phyloP scores from a whole-genome alignment of 2,329 filamentous ascomycete genomes.

The Boeremia exigua region DNA sequence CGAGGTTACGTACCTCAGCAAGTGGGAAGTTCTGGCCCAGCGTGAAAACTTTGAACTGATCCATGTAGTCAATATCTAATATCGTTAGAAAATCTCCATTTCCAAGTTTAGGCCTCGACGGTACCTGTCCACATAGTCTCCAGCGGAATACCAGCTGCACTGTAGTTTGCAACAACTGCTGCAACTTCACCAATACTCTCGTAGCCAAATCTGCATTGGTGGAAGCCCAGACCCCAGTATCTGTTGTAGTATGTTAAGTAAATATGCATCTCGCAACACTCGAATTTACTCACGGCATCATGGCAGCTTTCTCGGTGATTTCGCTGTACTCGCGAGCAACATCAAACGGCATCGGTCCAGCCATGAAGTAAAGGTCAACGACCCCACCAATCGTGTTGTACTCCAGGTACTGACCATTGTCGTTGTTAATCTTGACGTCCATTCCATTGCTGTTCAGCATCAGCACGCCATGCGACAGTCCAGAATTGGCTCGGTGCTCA shows the following conservation, averaged over 20 bases:
- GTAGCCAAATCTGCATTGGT: slow-evolving; percentile 58
- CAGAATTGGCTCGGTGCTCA: slow-evolving; percentile 64
- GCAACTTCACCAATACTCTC: slow-evolving; percentile 66
- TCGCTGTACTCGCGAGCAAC: slow-evolving; percentile 57
- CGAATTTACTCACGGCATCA: slow-evolving; percentile 48
- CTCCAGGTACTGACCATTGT: slow-evolving; percentile 71
- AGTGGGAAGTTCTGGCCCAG: slow-evolving; percentile 69
- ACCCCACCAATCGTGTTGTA: slow-evolving; percentile 82
- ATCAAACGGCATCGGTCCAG: slow-evolving; percentile 54
- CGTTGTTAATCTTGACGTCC: slow-evolving; percentile 76
- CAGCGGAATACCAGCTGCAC: slow-evolving; percentile 66
- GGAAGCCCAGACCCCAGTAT: slow-evolving; percentile 60
- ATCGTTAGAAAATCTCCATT: slow-evolving; percentile 3
- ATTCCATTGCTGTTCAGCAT: slow-evolving; percentile 57
- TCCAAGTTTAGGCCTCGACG: not conserved
- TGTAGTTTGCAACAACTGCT: slow-evolving; percentile 71
- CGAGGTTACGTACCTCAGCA: slow-evolving; percentile 65
- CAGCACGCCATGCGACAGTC: slow-evolving; percentile 43
- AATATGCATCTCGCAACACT: too few relatives aligned
- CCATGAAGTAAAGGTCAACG: slow-evolving; percentile 66
- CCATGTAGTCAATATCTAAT: slow-evolving; percentile 72
- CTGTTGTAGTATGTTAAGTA: not conserved
- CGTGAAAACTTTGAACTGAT: slow-evolving; percentile 64
- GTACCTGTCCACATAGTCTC: slow-evolving; percentile 77
- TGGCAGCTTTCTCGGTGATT: slow-evolving; percentile 52